Evolutionary conservation across 163 green algal genomes (phyloP), one percentile per base, ranked within the genome.

Genomic region (Volvox carteri): DNA sequence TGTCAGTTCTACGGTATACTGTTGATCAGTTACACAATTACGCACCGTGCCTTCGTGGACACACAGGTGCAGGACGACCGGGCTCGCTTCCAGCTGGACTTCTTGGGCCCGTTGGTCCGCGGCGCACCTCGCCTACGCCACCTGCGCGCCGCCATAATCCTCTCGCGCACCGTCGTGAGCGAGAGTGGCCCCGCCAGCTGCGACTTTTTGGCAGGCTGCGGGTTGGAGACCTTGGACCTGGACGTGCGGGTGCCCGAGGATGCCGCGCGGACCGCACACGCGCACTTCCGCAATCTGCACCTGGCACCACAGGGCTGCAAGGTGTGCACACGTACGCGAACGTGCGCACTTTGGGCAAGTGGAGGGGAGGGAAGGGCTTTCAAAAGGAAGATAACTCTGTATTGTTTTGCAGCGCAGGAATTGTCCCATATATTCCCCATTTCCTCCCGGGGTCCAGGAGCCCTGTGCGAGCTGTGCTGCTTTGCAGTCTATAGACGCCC

Each of bases 1-100:
- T n/a, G n/a, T n/a, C n/a, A n/a, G n/a, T n/a, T n/a, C n/a, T n/a
- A n/a, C n/a, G n/a, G n/a, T n/a, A n/a, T n/a, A n/a, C n/a, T n/a
- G n/a, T n/a, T n/a, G n/a, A n/a, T n/a, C n/a, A n/a, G n/a, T n/a
- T n/a, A n/a, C n/a, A n/a, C n/a, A n/a, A n/a, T n/a, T n/a, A n/a
- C n/a, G n/a, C n/a, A n/a, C n/a, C n/a, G n/a, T n/a, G n/a, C n/a
- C n/a, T n/a, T n/a, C n/a, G n/a, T n/a, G n/a, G n/a, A n/a, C n/a
- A n/a, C n/a, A 16, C 68, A 88, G 68, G 68, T 70, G 23, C 23
- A 46, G 67, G 83, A 88, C 19, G 83, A 88, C 52, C 83, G 83
- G 48, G 83, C 62, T 5, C 68, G 68, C 48, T 81, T 88, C 68
- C 83, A 88, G 50, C 83, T 88, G 37, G 83, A 88, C 83, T 88